Evolutionary conservation across 441 rosid genomes (phyloP).

Genomic region (Erysimum cheiri): DNA sequence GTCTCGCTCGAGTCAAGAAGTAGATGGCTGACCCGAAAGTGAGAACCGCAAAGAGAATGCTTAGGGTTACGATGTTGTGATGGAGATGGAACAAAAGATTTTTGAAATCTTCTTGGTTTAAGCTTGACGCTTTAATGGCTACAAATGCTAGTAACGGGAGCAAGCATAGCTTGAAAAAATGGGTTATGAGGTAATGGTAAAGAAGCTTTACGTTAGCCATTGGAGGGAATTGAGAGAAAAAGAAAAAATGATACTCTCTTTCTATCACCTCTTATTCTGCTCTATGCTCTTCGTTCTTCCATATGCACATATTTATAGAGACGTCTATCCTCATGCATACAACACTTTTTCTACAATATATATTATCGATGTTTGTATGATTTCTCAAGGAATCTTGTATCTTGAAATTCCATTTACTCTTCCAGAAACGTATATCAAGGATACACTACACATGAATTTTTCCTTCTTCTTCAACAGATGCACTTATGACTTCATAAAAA

Average conservation of each 20-base stretch:
- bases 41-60: background rate
- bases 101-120: slow-evolving; percentile 9
- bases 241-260: background rate
- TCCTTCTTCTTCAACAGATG: background rate
- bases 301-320: slow-evolving; percentile 17
- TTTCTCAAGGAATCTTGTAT: background rate
- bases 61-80: slow-evolving; percentile 1
- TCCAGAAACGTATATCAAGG: slow-evolving; percentile 11
- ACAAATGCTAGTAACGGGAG: slow-evolving; percentile 8
- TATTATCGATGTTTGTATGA: background rate
- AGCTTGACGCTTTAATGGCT: slow-evolving; percentile 10
- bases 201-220: slow-evolving; percentile 26
- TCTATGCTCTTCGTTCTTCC: background rate
- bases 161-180: slow-evolving; percentile 27
- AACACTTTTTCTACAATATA: background rate
- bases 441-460: background rate
- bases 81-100: slow-evolving; percentile 18
- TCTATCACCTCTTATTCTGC: background rate
- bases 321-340: background rate
- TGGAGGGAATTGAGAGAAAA: background rate
- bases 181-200: slow-evolving; percentile 17
- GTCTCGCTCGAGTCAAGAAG: slow-evolving; percentile 16
- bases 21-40: background rate
- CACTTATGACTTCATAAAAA: background rate
- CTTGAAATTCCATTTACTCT: background rate